Conservation (phyloP, 2,329 filamentous ascomycete species). For the Talaromyces albobiverticillius region DNA sequence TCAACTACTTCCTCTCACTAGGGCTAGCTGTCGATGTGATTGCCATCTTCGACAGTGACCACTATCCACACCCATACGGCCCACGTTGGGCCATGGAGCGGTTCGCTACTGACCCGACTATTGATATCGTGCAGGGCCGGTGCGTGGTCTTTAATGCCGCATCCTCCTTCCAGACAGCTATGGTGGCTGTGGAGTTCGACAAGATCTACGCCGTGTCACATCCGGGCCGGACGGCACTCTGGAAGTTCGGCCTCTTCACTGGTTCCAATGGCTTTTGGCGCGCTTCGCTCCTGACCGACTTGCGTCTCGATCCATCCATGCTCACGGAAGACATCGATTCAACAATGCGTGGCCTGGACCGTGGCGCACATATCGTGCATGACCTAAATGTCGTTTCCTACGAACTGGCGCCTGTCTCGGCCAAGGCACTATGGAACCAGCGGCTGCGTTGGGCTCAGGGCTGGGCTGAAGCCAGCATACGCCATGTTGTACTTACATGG, state of each 20-base stretch:
- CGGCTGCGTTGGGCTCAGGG: slow-evolving; percentile 50
- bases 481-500: slow-evolving; percentile 43
- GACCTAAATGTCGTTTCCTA: slow-evolving; percentile 51
- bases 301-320: slow-evolving; percentile 50
- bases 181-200: slow-evolving; percentile 52
- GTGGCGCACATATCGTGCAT: slow-evolving; percentile 44
- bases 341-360: slow-evolving; percentile 43
- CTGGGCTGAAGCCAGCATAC: slow-evolving; percentile 48
- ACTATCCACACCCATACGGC: slow-evolving; percentile 49
- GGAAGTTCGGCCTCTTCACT: slow-evolving; percentile 49
- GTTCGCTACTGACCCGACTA: slow-evolving; percentile 40
- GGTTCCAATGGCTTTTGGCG: slow-evolving; percentile 51
- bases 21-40: slow-evolving; percentile 46
- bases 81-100: slow-evolving; percentile 49
- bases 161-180: slow-evolving; percentile 41
- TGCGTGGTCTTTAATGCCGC: slow-evolving; percentile 50
- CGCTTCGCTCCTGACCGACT: slow-evolving; percentile 39
- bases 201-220: slow-evolving; percentile 53
- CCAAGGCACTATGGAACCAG: slow-evolving; percentile 48
- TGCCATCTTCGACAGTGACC: slow-evolving; percentile 50
- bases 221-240: slow-evolving; percentile 47
- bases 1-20: slow-evolving; percentile 46
- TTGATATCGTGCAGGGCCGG: slow-evolving; percentile 50
- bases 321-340: slow-evolving; percentile 52
- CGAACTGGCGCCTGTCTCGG: slow-evolving; percentile 47